These are phyloP conservation scores for Kondoa subrosea DNA, from an alignment of 768 basidiomycete species.

Conservation along the genomic window DNA sequence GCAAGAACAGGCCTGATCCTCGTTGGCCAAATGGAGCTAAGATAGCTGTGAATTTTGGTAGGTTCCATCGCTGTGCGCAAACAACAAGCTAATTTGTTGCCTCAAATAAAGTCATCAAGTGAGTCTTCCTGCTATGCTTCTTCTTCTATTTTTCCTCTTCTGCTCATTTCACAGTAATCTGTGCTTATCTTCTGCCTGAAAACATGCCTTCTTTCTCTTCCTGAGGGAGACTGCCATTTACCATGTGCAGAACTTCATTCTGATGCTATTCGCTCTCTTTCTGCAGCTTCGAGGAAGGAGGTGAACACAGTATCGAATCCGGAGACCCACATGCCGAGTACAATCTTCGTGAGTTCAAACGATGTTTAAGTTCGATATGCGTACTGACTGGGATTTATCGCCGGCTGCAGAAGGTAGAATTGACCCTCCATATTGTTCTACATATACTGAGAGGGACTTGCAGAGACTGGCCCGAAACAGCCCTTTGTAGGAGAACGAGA, in stretches of 20 bases:
- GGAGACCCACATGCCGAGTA: slow-evolving; percentile 15
- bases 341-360: slow-evolving; percentile 10
- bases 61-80: background rate
- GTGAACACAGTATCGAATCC: slow-evolving; percentile 21
- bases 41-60: slow-evolving; percentile 20
- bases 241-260: no score
- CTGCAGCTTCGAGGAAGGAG: slow-evolving; percentile 22
- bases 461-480: slow-evolving; percentile 7
- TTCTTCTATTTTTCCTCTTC: background rate
- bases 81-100: background rate
- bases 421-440: background rate
- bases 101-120: background rate
- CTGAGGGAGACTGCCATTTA: no score
- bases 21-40: slow-evolving; percentile 19
- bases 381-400: no score
- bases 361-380: background rate
- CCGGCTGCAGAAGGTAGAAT: background rate
- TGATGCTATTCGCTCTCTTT: no score
- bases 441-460: no score
- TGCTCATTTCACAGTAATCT: background rate
- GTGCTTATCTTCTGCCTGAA: slow-evolving; percentile 9
- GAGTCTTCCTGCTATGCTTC: background rate
- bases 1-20: background rate
- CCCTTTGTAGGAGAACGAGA: background rate
- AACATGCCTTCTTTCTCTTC: no score